Percentiles rank a stretch among this genome's conserved stretches.
Conservation (phyloP, 2,329 filamentous ascomycete species). For the Zalaria sp. region DNA sequence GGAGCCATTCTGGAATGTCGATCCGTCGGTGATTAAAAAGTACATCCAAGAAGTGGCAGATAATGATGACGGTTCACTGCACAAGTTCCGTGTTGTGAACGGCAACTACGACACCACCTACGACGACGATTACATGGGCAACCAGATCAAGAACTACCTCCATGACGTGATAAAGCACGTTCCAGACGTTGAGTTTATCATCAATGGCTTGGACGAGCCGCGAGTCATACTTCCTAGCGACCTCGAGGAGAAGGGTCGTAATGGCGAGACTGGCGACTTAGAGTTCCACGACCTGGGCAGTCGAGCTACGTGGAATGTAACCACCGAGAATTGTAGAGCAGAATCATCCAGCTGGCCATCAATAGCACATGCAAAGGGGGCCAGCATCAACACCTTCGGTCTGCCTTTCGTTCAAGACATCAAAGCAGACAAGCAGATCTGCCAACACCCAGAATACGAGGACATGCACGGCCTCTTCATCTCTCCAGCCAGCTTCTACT, state of each 20-base stretch:
- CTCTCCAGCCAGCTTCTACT: constrained; percentile 27
- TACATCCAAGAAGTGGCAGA: not conserved
- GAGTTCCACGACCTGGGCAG: not conserved
- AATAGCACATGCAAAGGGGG: not conserved
- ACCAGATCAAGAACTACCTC: not conserved
- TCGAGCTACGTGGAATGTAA: not conserved
- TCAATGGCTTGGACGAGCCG: constrained; percentile 38
- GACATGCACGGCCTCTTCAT: constrained; percentile 31
- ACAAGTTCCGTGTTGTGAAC: not conserved
- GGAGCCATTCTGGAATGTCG: constrained; percentile 3
- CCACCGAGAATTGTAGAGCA: not conserved
- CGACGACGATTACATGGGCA: constrained; percentile 1
- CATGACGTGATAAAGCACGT: constrained; percentile 8
- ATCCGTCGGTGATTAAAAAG: not conserved
- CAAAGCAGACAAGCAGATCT: constrained; percentile 21
- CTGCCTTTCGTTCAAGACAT: constrained; percentile 1
- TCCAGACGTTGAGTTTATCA: constrained; percentile 27
- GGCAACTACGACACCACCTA: not conserved
- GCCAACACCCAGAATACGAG: constrained; percentile 30
- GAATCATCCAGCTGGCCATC: not conserved
- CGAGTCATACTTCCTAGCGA: constrained; percentile 19
- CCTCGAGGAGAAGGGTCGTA: not conserved
- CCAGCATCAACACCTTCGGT: not conserved
- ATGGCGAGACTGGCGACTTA: not conserved
- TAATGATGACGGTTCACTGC: not conserved